phyloP scores from a whole-genome alignment of 1,284 basidiomycete species.

The Pascua sp. region DNA sequence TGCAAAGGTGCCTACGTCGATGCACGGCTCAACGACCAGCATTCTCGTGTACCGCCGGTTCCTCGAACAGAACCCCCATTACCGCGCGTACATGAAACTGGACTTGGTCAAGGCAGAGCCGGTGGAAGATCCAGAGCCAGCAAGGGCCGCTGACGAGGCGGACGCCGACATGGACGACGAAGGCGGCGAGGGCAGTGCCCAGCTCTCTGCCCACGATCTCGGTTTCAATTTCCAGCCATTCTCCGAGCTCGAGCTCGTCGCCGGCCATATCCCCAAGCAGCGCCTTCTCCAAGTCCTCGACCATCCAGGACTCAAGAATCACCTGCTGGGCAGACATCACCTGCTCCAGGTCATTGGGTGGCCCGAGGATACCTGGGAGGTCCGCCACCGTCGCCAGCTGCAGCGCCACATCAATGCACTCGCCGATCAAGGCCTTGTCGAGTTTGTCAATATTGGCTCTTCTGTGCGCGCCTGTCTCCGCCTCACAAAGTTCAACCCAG shows the following conservation, averaged over 20 bases:
- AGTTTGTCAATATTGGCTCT: slow-evolving; percentile 34
- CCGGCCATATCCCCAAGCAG: slow-evolving; percentile 35
- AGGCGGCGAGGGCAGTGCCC: slow-evolving; percentile 6
- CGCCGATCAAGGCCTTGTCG: slow-evolving; percentile 29
- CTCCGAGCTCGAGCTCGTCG: slow-evolving; percentile 33
- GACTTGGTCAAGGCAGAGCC: not conserved
- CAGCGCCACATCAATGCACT: slow-evolving; percentile 28
- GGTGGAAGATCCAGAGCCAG: not conserved
- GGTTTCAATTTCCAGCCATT: slow-evolving; percentile 32
- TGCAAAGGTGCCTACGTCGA: slow-evolving; percentile 34
- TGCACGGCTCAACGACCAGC: slow-evolving; percentile 36
- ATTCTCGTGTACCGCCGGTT: slow-evolving; percentile 38
- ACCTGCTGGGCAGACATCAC: slow-evolving; percentile 33
- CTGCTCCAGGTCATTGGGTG: slow-evolving; percentile 23
- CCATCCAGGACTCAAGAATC: slow-evolving; percentile 38
- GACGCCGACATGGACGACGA: slow-evolving; percentile 18
- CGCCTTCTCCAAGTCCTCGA: slow-evolving; percentile 37
- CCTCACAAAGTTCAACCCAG: slow-evolving; percentile 41
- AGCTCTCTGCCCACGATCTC: slow-evolving; percentile 9
- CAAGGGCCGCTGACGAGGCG: not conserved
- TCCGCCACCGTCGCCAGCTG: slow-evolving; percentile 29
- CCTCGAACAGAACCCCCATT: slow-evolving; percentile 35
- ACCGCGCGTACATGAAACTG: slow-evolving; percentile 17
- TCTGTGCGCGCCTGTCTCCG: slow-evolving; percentile 30
- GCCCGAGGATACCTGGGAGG: slow-evolving; percentile 12